Evolutionary conservation across 192 early-diverging fungal genomes (phyloP).

Genomic region (Gamsiella multidivaricata): DNA sequence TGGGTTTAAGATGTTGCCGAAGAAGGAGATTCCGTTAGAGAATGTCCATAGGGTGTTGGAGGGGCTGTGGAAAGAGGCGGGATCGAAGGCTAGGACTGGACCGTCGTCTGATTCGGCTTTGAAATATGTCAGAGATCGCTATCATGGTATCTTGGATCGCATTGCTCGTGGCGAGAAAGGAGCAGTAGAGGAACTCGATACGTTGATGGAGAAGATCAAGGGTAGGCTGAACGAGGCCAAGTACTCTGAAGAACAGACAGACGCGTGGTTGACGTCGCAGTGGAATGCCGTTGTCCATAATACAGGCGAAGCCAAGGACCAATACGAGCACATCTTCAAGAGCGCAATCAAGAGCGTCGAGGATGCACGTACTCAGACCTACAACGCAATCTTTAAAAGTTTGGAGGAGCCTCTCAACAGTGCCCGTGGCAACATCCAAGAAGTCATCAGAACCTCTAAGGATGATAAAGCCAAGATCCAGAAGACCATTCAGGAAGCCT

Average conservation of each 20-base stretch:
- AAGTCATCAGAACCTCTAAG: conserved; percentile 18
- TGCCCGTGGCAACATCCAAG: conserved; percentile 19
- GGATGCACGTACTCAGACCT: conserved; percentile 24
- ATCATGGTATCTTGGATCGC: conserved; percentile 29
- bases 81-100: conserved; percentile 22
- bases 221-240: conserved; percentile 44
- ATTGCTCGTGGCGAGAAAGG: conserved; percentile 17
- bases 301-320: conserved; percentile 30
- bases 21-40: conserved; percentile 31
- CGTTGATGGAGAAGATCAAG: conserved; percentile 27
- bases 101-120: conserved; percentile 32
- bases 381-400: conserved; percentile 12
- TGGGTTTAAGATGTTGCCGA: conserved; percentile 25
- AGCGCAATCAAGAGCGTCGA: conserved; percentile 24
- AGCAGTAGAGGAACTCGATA: conserved; percentile 34
- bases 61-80: conserved; percentile 20
- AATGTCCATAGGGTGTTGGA: conserved; percentile 23
- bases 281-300: conserved; percentile 43
- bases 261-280: conserved; percentile 40
- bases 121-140: conserved; percentile 34
- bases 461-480: conserved; percentile 16
- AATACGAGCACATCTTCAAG: conserved; percentile 45
- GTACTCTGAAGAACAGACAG: conserved; percentile 46
- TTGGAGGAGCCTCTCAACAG: conserved; percentile 20
- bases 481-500: conserved; percentile 31